These are phyloP conservation scores for Umbelopsis vinacea DNA, from an alignment of 192 early-diverging fungal species.

Conservation along the genomic window DNA sequence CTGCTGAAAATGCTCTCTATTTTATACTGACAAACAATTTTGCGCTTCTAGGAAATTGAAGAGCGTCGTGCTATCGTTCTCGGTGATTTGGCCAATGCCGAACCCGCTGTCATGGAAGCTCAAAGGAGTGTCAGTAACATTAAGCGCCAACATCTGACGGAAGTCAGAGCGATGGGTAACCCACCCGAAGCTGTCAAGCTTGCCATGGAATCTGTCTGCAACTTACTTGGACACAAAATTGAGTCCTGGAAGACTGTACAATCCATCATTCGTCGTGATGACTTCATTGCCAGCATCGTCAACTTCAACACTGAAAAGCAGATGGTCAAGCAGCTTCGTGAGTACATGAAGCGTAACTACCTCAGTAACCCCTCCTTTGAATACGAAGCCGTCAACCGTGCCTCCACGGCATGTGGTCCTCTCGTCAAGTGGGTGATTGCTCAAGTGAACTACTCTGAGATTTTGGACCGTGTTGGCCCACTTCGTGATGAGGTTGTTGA, in stretches of 20 bases:
- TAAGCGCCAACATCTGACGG: slow-evolving; percentile 95
- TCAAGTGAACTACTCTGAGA: slow-evolving; percentile 91
- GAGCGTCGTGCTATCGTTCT: slow-evolving; percentile 77
- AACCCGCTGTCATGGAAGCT: slow-evolving; percentile 96
- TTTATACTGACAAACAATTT: too few relatives aligned
- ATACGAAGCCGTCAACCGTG: slow-evolving; percentile 96
- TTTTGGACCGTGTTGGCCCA: slow-evolving; percentile 94
- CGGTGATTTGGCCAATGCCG: slow-evolving; percentile 90
- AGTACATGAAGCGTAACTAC: slow-evolving; percentile 80
- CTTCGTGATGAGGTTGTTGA: slow-evolving; percentile 89
- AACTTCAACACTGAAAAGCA: slow-evolving; percentile 90
- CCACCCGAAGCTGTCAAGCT: slow-evolving; percentile 96
- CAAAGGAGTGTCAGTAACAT: slow-evolving; percentile 93
- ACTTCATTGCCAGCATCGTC: slow-evolving; percentile 97
- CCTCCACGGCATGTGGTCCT: slow-evolving; percentile 98
- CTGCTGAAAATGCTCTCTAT: too few relatives aligned
- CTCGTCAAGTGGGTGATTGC: slow-evolving; percentile 98
- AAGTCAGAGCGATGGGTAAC: slow-evolving; percentile 96
- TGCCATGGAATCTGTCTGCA: slow-evolving; percentile 98
- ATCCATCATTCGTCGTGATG: slow-evolving; percentile 87
- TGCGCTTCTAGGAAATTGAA: slow-evolving; percentile 63
- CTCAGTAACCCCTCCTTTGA: slow-evolving; percentile 86
- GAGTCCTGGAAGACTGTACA: slow-evolving; percentile 94
- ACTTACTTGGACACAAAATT: slow-evolving; percentile 83
- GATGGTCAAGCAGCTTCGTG: slow-evolving; percentile 77